Evolutionary conservation across 176 grass and related monocot species (phyloP).

Genomic region (Eleusine indica): DNA sequence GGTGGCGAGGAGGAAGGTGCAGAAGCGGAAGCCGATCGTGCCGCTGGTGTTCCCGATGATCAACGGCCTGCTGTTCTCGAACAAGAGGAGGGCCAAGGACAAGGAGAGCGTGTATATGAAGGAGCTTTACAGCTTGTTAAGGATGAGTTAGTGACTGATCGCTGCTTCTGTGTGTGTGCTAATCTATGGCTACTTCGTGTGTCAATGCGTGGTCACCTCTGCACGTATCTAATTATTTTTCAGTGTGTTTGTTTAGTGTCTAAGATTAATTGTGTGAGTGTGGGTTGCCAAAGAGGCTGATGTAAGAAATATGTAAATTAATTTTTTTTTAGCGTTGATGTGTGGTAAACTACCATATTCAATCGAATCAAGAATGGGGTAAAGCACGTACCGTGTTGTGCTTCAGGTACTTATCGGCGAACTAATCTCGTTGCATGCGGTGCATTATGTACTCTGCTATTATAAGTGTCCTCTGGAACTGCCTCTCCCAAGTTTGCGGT

Average conservation of each 20-base stretch:
- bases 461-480: constrained; percentile 26
- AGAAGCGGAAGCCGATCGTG: constrained; percentile 81
- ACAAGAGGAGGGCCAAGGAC: constrained; percentile 50
- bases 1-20: constrained; percentile 41
- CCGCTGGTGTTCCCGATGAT: constrained; percentile 58
- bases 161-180: neutral
- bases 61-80: constrained; percentile 58
- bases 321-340: constrained; percentile 1
- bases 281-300: neutral
- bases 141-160: constrained; percentile 33
- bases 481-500: constrained; percentile 54
- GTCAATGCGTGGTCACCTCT: neutral
- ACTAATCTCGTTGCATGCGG: constrained; percentile 6
- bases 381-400: neutral
- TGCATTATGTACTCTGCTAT: constrained; percentile 21
- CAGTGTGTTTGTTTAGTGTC: neutral
- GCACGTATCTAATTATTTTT: constrained; percentile 28
- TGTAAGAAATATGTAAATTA: constrained; percentile 26
- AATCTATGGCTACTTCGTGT: neutral
- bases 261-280: constrained; percentile 20
- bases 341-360: neutral
- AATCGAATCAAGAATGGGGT: constrained; percentile 8
- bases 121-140: constrained; percentile 70
- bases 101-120: constrained; percentile 62
- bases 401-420: neutral